phyloP scores from a whole-genome alignment of 768 basidiomycete species.

The Panus rudis region DNA sequence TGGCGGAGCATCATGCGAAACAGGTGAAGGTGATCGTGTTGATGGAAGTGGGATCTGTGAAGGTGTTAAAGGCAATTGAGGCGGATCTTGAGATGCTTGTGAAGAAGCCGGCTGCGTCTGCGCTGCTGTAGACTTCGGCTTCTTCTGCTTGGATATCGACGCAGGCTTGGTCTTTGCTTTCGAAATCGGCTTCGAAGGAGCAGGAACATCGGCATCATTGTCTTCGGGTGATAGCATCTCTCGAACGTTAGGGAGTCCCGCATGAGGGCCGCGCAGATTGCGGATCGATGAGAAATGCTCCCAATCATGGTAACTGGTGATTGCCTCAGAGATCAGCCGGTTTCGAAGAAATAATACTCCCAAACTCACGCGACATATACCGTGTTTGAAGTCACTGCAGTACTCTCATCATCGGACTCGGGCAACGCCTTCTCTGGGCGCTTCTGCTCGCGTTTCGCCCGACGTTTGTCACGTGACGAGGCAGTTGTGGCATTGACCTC shows the following conservation, averaged over 20 bases:
- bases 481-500: slow-evolving; percentile 20
- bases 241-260: slow-evolving; percentile 58
- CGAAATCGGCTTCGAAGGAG: slow-evolving; percentile 18
- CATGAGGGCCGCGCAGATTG: slow-evolving; percentile 77
- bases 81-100: slow-evolving; percentile 3
- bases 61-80: slow-evolving; percentile 19
- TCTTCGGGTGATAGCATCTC: slow-evolving; percentile 37
- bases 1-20: slow-evolving; percentile 8
- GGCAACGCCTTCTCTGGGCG: slow-evolving; percentile 19
- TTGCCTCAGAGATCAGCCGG: slow-evolving; percentile 9
- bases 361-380: slow-evolving; percentile 80
- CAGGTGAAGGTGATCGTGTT: slow-evolving; percentile 28
- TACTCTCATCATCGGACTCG: slow-evolving; percentile 20
- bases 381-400: slow-evolving; percentile 23
- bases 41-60: slow-evolving; percentile 30
- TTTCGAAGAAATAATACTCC: slow-evolving; percentile 3
- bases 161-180: slow-evolving; percentile 18
- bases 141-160: too few species aligned
- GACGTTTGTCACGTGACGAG: slow-evolving; percentile 39
- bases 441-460: slow-evolving; percentile 33
- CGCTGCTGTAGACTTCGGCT: slow-evolving; percentile 10
- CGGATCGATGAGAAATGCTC: slow-evolving; percentile 94
- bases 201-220: slow-evolving; percentile 20
- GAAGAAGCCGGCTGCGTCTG: slow-evolving; percentile 4
- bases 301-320: slow-evolving; percentile 79